Evolutionary conservation across 2,329 filamentous ascomycete genomes (phyloP), one percentile per base, ranked within the genome.

Genomic region (Botrytis fabae): DNA sequence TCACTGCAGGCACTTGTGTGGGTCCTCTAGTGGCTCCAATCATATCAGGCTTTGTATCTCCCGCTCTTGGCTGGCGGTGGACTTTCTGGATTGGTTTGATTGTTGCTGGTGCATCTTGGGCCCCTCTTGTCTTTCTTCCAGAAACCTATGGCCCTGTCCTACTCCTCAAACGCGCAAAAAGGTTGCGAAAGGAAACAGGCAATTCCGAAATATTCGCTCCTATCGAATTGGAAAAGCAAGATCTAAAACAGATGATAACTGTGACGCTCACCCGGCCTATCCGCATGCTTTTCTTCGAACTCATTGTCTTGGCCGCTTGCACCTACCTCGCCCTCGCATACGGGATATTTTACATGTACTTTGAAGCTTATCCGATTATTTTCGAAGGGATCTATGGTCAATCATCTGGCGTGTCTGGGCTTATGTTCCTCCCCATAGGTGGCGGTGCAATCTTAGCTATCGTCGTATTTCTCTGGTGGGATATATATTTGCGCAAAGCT

Each of bases 301-400:
- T 89, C 0, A 87, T 89, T n/a, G 85, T 92, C 73, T 79, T 89
- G 74, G 90, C 91, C 77, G 85, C 88, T 1, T 87, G 89, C 77
- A 74, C 90, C 46, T 92, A 91, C 81, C 87, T 86, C 12, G 85
- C 85, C 73, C 84, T 91, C 74, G 86, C 87, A 74, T 92, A 91
- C 80, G 87, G 84, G 63, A 89, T 89, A 77, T 89, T 89, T 82
- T 89, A 89, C 77, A 87, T 86, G 74, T 91, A 86, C 81, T 92
- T 92, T 78, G 88, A 91, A 78, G 87, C 87, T 25, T 92, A 91
- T 80, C 89, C 89, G 6, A 83, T 90, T 32, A 87, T 92, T 73
- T 92, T 90, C 79, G 83, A 85, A 20, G 84, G 84, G 28, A 82
- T 87, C 74, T 92, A 92, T 80, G 79, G 81, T 77, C 90, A 92